These are phyloP conservation scores for Pseudocercospora pini-densiflorae DNA, from an alignment of 2,329 filamentous ascomycete species.

Conservation along the genomic window DNA sequence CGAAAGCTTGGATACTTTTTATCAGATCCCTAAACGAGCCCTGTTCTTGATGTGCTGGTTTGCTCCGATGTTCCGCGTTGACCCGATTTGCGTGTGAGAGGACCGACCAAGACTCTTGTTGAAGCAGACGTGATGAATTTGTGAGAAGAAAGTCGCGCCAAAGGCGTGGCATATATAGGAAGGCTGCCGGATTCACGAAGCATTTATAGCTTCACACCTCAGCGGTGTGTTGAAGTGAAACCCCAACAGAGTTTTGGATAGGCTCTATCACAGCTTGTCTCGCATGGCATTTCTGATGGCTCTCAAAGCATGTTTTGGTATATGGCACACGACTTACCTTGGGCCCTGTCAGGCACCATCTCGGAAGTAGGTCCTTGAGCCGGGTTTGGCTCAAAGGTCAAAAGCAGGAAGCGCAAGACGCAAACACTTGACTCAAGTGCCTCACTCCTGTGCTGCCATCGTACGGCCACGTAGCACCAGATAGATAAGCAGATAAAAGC, in stretches of 20 bases:
- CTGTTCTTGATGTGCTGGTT: background rate
- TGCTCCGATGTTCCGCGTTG: background rate
- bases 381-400: background rate
- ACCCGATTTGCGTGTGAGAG: background rate
- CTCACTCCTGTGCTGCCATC: background rate
- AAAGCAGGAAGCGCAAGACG: background rate
- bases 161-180: background rate
- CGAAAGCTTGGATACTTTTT: slow-evolving; percentile 1
- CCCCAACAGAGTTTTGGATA: background rate
- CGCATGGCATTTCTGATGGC: background rate
- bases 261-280: background rate
- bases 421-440: background rate
- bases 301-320: background rate
- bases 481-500: background rate
- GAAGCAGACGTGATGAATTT: background rate
- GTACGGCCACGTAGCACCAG: background rate
- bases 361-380: background rate
- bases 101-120: background rate
- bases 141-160: background rate
- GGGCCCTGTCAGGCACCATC: background rate
- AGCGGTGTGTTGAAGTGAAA: background rate
- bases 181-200: background rate
- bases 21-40: background rate
- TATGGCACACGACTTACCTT: background rate
- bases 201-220: background rate